A percentile compares a stretch with the other conserved stretches of the same genome.
Evolutionary conservation across 1,139 yeast genomes (phyloP).

Genomic region (Geotrichum histeridarum): DNA sequence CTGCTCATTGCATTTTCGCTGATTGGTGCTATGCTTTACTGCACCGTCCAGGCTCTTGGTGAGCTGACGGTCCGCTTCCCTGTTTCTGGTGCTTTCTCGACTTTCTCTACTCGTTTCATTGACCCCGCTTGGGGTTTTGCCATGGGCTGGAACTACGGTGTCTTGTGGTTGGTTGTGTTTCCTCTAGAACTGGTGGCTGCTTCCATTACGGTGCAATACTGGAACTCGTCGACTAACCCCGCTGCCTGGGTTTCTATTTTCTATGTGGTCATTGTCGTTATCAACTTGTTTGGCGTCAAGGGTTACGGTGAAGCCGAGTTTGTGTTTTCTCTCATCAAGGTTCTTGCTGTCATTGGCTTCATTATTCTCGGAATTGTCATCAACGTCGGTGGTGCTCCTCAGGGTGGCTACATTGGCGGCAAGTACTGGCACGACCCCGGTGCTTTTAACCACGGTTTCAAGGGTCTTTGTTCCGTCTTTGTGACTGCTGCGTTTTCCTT

Average conservation of each 20-base stretch:
- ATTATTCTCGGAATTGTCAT: conserved; percentile 58
- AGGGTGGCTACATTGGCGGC: conserved; percentile 57
- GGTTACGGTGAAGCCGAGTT: conserved; percentile 73
- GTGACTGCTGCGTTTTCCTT: conserved; percentile 84
- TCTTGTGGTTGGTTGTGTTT: conserved; percentile 69
- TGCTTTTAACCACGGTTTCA: conserved; percentile 59
- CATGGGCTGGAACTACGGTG: conserved; percentile 73
- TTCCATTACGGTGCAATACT: conserved; percentile 60
- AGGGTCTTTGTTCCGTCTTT: conserved; percentile 78
- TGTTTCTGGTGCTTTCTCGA: conserved; percentile 72
- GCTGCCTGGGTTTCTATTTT: conserved; percentile 66
- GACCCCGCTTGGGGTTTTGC: conserved; percentile 81
- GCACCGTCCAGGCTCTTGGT: conserved; percentile 79
- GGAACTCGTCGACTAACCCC: conserved; percentile 54
- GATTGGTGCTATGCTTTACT: conserved; percentile 65
- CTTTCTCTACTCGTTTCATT: conserved; percentile 63
- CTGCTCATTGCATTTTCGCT: conserved; percentile 63
- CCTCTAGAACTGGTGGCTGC: conserved; percentile 78
- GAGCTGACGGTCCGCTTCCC: conserved; percentile 79
- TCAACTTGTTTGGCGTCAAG: conserved; percentile 62
- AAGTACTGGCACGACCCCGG: conserved; percentile 60
- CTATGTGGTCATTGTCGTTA: conserved; percentile 49
- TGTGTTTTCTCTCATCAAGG: conserved; percentile 51
- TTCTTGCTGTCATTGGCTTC: conserved; percentile 57
- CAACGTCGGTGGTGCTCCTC: conserved; percentile 64